phyloP scores from a whole-genome alignment of 228 moss, liverwort and hornwort species.

The Sphagnum magellanicum region DNA sequence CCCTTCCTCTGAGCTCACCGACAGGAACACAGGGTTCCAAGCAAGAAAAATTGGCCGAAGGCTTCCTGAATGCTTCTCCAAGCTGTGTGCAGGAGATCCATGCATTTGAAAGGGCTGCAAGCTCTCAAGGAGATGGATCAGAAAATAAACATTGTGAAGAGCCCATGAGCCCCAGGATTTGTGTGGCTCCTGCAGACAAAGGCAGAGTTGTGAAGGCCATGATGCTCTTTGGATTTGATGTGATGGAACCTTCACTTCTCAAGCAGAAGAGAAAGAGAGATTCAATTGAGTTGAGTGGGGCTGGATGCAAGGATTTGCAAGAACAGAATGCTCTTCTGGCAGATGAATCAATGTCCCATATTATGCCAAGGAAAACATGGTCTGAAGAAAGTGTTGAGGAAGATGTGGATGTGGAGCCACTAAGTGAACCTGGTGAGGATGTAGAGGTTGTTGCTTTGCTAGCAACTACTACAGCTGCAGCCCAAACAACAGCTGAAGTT shows the following conservation, averaged over 20 bases:
- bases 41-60: conserved; percentile 7
- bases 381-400: conserved; percentile 5
- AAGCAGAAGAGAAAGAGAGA: conserved; percentile 16
- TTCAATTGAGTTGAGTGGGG: conserved; percentile 4
- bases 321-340: conserved; percentile 1
- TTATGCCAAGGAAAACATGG: not conserved
- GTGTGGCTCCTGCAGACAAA: conserved; percentile 4
- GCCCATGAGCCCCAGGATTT: no score
- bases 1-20: conserved; percentile 11
- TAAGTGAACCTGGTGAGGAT: conserved; percentile 16
- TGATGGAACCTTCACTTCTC: conserved; percentile 17
- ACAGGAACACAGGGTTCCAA: conserved; percentile 9
- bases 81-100: not conserved
- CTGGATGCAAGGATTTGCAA: not conserved
- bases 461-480: conserved; percentile 11
- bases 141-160: no score
- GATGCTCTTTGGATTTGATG: conserved; percentile 47
- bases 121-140: conserved; percentile 6
- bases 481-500: conserved; percentile 13
- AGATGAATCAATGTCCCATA: conserved; percentile 12
- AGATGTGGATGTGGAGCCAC: conserved; percentile 15
- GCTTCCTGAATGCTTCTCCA: conserved; percentile 8
- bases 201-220: conserved; percentile 18
- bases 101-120: conserved; percentile 5
- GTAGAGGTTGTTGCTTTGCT: conserved; percentile 2